Percentiles rank a stretch among this genome's conserved stretches.
phyloP scores from a whole-genome alignment of 176 grass and related monocot species.

The Musa itinerans region DNA sequence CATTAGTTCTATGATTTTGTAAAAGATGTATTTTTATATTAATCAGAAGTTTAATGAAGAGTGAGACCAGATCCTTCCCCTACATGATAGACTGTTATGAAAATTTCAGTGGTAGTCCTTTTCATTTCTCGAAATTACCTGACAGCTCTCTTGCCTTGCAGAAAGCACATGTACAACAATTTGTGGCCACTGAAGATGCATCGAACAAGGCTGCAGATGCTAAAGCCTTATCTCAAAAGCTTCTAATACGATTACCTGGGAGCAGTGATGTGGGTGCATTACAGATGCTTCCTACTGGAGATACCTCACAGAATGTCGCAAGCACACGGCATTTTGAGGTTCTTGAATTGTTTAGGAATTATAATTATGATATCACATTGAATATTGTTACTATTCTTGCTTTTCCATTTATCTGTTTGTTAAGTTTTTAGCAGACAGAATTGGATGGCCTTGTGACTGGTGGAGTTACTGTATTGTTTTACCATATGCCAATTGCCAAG shows the following conservation, averaged over 20 bases:
- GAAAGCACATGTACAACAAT: slow-evolving; percentile 99
- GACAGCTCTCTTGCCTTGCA: slow-evolving; percentile 41
- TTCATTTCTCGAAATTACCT: slow-evolving; percentile 18
- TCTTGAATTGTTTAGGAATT: not conserved
- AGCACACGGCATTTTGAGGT: slow-evolving; percentile 81
- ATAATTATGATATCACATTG: not conserved
- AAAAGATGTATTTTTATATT: too few relatives aligned
- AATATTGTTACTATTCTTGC: not conserved
- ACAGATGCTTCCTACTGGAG: slow-evolving; percentile 55
- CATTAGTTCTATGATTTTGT: too few relatives aligned
- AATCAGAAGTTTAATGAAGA: too few relatives aligned
- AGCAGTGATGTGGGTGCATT: slow-evolving; percentile 40
- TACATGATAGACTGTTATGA: too few relatives aligned
- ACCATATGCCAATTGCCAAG: too few relatives aligned
- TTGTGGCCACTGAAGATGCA: slow-evolving; percentile 98
- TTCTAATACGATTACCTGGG: slow-evolving; percentile 75
- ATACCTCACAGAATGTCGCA: slow-evolving; percentile 50
- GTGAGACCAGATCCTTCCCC: too few relatives aligned
- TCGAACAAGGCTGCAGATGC: slow-evolving; percentile 97
- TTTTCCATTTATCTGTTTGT: not conserved
- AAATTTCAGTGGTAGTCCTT: too few relatives aligned
- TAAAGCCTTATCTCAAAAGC: slow-evolving; percentile 81
- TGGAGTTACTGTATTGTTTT: too few relatives aligned
- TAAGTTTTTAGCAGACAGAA: not conserved
- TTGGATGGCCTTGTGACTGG: not conserved